Evolutionary conservation across 192 early-diverging fungal species (phyloP), one percentile per base, ranked within the genome.

Genomic region (Entomortierella beljakovae): DNA sequence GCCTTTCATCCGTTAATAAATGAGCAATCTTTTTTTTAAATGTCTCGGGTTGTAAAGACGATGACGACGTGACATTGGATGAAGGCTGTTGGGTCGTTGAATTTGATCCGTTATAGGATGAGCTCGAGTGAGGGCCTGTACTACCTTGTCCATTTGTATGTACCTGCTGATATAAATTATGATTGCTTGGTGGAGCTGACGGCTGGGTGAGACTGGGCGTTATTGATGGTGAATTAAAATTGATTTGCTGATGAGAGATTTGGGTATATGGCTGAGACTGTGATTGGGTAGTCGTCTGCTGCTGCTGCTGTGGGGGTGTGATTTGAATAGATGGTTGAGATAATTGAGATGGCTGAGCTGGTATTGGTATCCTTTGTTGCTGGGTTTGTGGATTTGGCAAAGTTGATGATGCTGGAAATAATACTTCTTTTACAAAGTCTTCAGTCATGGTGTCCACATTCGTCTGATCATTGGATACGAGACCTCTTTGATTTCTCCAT

Each of bases 401-500:
- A 2, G 32, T 8, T 37, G 61, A 7, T 28, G 50, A 22, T 38
- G 48, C 46, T 26, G 61, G 53, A 23, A 63, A 43, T 0, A 79
- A 29, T 1, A 65, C 56, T 15, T 43, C 46, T 23, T 60, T 49
- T n/a, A 70, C 75, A 48, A 54, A 79, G 1, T 53, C 61, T 7
- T 61, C 52, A 2, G 75, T 59, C 9, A 79, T 79, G 38, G 52
- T 53, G 25, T 79, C 56, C 16, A 70, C 62, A 25, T 70, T 56
- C 0, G 59, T 16, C 6, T 18, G 53, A 5, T 64, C 61, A 8
- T 33, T 31, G 10, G 29, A 15, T 22, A 34, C 54, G n/a, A 70
- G 25, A 13, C 49, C 11, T 3, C 50, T 37, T n/a, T 69, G 61
- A 0, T 2, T 31, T 8, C 20, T 29, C 75, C 75, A 79, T 42